Evolutionary conservation across 1,139 yeast genomes (phyloP).

Genomic region (Saccharomyces hybrid): DNA sequence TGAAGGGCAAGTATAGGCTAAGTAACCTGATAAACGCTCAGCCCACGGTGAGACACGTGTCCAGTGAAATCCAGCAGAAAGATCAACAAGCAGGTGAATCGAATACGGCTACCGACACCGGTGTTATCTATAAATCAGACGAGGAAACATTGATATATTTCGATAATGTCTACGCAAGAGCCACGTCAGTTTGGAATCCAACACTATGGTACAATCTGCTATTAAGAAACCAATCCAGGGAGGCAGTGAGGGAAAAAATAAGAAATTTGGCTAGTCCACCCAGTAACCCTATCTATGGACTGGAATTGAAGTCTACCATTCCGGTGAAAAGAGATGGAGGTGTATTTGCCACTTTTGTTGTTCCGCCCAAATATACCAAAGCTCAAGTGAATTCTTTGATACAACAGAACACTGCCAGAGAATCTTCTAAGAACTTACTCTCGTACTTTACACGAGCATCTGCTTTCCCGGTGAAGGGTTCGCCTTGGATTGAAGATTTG

Average conservation of each 20-base stretch:
- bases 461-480: slow-evolving; percentile 74
- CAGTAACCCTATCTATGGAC: slow-evolving; percentile 36
- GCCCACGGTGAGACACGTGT: slow-evolving; percentile 24
- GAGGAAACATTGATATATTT: slow-evolving; percentile 51
- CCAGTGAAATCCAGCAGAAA: slow-evolving; percentile 36
- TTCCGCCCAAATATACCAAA: slow-evolving; percentile 45
- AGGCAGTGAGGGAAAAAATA: slow-evolving; percentile 35
- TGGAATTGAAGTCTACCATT: slow-evolving; percentile 45
- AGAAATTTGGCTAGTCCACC: slow-evolving; percentile 37
- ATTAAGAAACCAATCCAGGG: slow-evolving; percentile 31
- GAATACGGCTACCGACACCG: slow-evolving; percentile 46
- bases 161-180: slow-evolving; percentile 46
- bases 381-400: slow-evolving; percentile 47
- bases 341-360: slow-evolving; percentile 71
- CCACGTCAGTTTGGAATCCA: slow-evolving; percentile 35
- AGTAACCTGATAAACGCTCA: not conserved
- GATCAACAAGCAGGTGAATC: slow-evolving; percentile 45
- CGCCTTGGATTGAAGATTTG: slow-evolving; percentile 94
- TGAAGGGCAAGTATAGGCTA: not conserved
- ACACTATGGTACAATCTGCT: slow-evolving; percentile 35
- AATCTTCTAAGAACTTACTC: slow-evolving; percentile 26
- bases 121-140: slow-evolving; percentile 46
- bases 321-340: slow-evolving; percentile 85
- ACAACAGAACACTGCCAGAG: slow-evolving; percentile 41
- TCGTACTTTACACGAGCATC: slow-evolving; percentile 38